phyloP scores from a whole-genome alignment of 371 early-diverging fungal species.

The Mucor irregularis region DNA sequence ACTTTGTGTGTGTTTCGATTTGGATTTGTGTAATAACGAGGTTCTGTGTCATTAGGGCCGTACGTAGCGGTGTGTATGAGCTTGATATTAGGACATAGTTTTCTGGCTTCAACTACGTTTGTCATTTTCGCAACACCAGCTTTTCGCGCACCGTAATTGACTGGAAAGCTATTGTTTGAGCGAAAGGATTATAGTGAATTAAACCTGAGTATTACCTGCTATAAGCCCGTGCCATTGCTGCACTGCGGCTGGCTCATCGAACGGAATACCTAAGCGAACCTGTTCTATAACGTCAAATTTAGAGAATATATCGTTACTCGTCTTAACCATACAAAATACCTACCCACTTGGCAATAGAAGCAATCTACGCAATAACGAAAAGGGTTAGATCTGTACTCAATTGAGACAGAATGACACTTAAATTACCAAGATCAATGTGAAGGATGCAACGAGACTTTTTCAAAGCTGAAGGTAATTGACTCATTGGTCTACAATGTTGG shows the following conservation, averaged over 20 bases:
- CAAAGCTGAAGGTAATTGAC: constrained; percentile 45
- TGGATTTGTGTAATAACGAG: constrained; percentile 73
- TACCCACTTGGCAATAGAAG: constrained; percentile 79
- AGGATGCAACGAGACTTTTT: constrained; percentile 58
- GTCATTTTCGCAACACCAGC: constrained; percentile 50
- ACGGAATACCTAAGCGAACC: constrained; percentile 67
- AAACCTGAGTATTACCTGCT: constrained; percentile 64
- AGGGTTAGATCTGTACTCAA: not conserved
- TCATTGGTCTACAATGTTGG: not conserved
- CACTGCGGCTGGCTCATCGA: constrained; percentile 76
- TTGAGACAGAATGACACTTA: not conserved
- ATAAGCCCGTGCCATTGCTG: constrained; percentile 91
- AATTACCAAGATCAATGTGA: constrained; percentile 61
- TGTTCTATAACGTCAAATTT: constrained; percentile 54
- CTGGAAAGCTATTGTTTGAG: constrained; percentile 16
- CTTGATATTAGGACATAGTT: constrained; percentile 70
- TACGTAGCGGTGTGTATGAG: constrained; percentile 89
- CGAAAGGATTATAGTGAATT: not conserved
- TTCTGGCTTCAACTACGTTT: constrained; percentile 59
- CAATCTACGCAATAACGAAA: constrained; percentile 48
- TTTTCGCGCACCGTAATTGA: constrained; percentile 63
- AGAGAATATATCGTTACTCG: not conserved
- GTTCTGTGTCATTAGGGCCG: constrained; percentile 60
- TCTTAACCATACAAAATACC: not conserved
- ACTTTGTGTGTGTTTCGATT: constrained; percentile 83